A percentile compares a stretch with the other conserved stretches of the same genome.
phyloP scores from a whole-genome alignment of 2,329 filamentous ascomycete species.

The Macrophomina pseudophaseolina region DNA sequence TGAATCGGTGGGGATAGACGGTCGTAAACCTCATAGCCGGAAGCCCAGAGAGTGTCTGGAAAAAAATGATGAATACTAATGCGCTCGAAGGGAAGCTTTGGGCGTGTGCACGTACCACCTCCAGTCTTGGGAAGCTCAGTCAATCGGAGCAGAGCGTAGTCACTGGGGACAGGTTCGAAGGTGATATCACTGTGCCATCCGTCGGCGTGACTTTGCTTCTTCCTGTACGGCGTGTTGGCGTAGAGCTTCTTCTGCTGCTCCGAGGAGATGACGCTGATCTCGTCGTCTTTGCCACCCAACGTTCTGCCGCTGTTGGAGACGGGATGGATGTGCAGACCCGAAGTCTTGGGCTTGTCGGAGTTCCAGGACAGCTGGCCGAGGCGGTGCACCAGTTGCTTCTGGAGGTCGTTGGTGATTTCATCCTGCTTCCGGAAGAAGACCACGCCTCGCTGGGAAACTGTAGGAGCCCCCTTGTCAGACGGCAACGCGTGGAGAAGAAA shows the following conservation, averaged over 20 bases:
- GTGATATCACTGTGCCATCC: conserved; percentile 60
- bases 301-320: conserved; percentile 52
- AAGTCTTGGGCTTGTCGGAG: conserved; percentile 61
- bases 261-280: conserved; percentile 52
- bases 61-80: not conserved
- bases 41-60: conserved; percentile 49
- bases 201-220: conserved; percentile 54
- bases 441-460: conserved; percentile 59
- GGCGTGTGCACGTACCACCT: conserved; percentile 39
- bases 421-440: conserved; percentile 61
- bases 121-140: conserved; percentile 42
- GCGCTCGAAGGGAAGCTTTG: not conserved
- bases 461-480: not conserved
- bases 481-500: conserved; percentile 21
- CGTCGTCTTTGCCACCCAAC: conserved; percentile 42
- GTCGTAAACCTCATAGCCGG: conserved; percentile 55
- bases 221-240: conserved; percentile 48
- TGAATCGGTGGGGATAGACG: conserved; percentile 55
- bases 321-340: conserved; percentile 66
- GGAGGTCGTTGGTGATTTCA: conserved; percentile 54
- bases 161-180: conserved; percentile 48
- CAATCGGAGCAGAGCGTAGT: conserved; percentile 46
- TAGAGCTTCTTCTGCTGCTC: conserved; percentile 48
- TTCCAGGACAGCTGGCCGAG: conserved; percentile 57
- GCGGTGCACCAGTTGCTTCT: conserved; percentile 58